Percentiles rank a stretch among this genome's conserved stretches.
Evolutionary conservation across 2,329 filamentous ascomycete species (phyloP).

Genomic region (Aspergillus unguis): DNA sequence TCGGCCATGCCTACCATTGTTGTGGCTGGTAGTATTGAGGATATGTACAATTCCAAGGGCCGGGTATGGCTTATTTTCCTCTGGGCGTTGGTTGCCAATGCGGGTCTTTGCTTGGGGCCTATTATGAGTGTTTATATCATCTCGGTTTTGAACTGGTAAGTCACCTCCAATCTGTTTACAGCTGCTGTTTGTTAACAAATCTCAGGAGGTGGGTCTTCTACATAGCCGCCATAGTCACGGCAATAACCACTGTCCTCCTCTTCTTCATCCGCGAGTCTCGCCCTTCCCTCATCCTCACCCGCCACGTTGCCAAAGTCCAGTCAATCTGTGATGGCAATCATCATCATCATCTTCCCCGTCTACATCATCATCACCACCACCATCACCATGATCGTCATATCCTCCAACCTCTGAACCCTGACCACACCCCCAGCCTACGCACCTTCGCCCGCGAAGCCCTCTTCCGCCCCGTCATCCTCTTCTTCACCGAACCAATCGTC

Average conservation of each 20-base stretch:
- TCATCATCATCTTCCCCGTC: background rate
- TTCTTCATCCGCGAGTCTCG: slow-evolving; percentile 42
- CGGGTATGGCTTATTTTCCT: slow-evolving; percentile 46
- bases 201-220: slow-evolving; percentile 46
- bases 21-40: slow-evolving; percentile 47
- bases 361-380: no score
- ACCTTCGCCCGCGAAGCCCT: slow-evolving; percentile 37
- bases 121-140: slow-evolving; percentile 43
- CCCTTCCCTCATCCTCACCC: slow-evolving; percentile 40
- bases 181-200: no score
- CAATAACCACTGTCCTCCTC: slow-evolving; percentile 30
- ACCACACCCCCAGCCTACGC: slow-evolving; percentile 33
- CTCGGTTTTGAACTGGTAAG: slow-evolving; percentile 35
- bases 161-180: background rate
- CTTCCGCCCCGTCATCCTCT: slow-evolving; percentile 38
- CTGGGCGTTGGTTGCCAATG: slow-evolving; percentile 41
- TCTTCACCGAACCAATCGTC: slow-evolving; percentile 48
- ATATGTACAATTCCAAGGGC: slow-evolving; percentile 44
- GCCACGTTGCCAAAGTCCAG: slow-evolving; percentile 28
- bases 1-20: slow-evolving; percentile 48
- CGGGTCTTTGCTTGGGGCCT: slow-evolving; percentile 43
- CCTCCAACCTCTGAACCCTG: slow-evolving; percentile 36
- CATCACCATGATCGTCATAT: background rate
- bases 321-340: slow-evolving; percentile 20
- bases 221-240: slow-evolving; percentile 37